A percentile compares a stretch with the other conserved stretches of the same genome.
phyloP scores from a whole-genome alignment of 2,329 filamentous ascomycete species.

The Ceratocystis diversiconidia region DNA sequence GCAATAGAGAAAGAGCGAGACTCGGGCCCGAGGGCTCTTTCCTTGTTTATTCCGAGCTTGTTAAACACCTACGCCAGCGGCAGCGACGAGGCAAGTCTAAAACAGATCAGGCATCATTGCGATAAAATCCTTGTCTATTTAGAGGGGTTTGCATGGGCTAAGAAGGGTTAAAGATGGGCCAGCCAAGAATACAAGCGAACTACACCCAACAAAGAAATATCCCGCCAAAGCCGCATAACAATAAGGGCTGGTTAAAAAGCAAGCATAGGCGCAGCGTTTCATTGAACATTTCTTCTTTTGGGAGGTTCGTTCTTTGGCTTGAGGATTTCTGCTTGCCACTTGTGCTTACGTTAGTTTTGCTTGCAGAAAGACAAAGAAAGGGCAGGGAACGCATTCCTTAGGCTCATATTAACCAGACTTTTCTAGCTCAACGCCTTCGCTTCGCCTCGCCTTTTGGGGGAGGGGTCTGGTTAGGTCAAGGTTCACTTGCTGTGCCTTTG shows the following conservation, averaged over 20 bases:
- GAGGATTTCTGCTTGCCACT: background rate
- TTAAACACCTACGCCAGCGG: background rate
- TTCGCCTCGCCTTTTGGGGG: background rate
- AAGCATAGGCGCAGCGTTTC: constrained; percentile 1
- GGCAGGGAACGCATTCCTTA: background rate
- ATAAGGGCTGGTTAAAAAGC: background rate
- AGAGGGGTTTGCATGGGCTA: background rate
- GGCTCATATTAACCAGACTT: background rate
- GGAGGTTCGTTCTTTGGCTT: background rate
- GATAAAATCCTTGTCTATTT: background rate
- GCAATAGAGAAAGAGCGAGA: background rate
- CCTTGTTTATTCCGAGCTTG: background rate
- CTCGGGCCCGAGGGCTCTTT: constrained; percentile 1
- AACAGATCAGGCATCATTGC: background rate
- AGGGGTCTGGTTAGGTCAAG: too few relatives aligned
- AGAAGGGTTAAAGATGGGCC: background rate
- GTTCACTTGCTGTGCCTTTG: background rate
- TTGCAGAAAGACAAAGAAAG: background rate
- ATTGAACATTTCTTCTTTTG: background rate
- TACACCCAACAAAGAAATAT: background rate
- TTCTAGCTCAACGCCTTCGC: background rate
- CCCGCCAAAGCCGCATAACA: background rate
- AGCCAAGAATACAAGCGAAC: background rate
- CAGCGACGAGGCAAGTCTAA: background rate
- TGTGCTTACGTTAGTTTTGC: constrained; percentile 1